Conservation (phyloP, 2,329 filamentous ascomycete species). For the Shiraia sp. region DNA sequence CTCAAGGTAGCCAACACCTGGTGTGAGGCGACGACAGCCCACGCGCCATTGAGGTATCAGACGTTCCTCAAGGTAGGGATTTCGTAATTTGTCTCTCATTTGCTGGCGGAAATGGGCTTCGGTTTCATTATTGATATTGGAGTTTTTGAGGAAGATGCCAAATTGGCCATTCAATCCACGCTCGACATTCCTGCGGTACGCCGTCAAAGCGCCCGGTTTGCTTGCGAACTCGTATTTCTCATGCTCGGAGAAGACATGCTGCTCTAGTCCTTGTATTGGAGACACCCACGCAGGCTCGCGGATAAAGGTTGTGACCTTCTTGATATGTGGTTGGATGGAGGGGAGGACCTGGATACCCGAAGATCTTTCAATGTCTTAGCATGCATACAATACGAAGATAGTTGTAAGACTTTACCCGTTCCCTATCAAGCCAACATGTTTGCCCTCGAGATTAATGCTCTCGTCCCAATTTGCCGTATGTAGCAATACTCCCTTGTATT, state of each 20-base stretch:
- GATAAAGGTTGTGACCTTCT: slow-evolving; percentile 55
- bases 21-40: slow-evolving; percentile 50
- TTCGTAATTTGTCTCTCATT: slow-evolving; percentile 47
- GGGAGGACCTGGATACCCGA: slow-evolving; percentile 60
- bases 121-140: slow-evolving; percentile 46
- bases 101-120: slow-evolving; percentile 51
- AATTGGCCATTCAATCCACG: slow-evolving; percentile 53
- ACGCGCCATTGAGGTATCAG: slow-evolving; percentile 41
- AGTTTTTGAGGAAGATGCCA: slow-evolving; percentile 51
- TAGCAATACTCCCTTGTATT: slow-evolving; percentile 58
- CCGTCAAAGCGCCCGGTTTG: slow-evolving; percentile 45
- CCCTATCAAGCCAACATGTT: slow-evolving; percentile 59
- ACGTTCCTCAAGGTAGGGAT: slow-evolving; percentile 37
- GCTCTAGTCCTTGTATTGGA: slow-evolving; percentile 49
- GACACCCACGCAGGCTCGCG: slow-evolving; percentile 57
- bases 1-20: slow-evolving; percentile 50
- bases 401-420: slow-evolving; percentile 43
- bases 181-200: slow-evolving; percentile 52
- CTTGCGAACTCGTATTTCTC: slow-evolving; percentile 49
- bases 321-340: slow-evolving; percentile 50
- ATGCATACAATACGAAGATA: neutral
- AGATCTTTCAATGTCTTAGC: slow-evolving; percentile 45
- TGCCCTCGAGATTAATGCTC: slow-evolving; percentile 52
- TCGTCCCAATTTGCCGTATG: slow-evolving; percentile 62
- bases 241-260: slow-evolving; percentile 48